Evolutionary conservation across 1,139 yeast genomes (phyloP).

Genomic region (Debaryomyces psychrophilus): DNA sequence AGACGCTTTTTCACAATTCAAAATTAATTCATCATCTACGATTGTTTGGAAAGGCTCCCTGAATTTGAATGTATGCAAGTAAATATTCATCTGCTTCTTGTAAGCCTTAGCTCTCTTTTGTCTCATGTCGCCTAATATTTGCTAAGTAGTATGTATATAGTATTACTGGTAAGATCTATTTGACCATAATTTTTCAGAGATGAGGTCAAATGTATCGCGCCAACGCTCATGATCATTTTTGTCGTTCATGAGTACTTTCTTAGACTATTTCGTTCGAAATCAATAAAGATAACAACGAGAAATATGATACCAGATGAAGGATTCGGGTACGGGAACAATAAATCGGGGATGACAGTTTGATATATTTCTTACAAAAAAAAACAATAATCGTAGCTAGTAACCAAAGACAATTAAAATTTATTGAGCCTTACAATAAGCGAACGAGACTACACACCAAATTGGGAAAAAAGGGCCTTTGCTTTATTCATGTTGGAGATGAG

Average conservation of each 20-base stretch:
- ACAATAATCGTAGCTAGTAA: no score
- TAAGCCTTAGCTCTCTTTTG: conserved; percentile 95
- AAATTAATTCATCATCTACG: conserved; percentile 78
- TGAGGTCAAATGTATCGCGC: background rate
- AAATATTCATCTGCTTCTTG: conserved; percentile 86
- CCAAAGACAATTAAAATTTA: no score
- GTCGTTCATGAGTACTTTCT: background rate
- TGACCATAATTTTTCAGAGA: background rate
- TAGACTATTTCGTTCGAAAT: background rate
- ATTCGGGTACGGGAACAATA: no score
- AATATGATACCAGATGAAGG: no score
- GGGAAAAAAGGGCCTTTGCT: no score
- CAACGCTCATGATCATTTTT: background rate
- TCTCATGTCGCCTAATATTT: conserved; percentile 62
- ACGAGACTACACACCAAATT: no score
- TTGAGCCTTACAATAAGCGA: no score
- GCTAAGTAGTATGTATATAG: background rate
- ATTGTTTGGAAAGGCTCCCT: conserved; percentile 91
- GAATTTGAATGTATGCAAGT: conserved; percentile 84
- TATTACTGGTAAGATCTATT: background rate
- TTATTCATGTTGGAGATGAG: no score
- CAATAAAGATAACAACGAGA: no score
- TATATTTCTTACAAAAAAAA: no score
- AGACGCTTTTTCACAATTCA: conserved; percentile 64
- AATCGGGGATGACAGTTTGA: no score